A percentile compares a stretch with the other conserved stretches of the same genome.
phyloP scores from a whole-genome alignment of 2,329 filamentous ascomycete species.

The Penicillium griseofulvum region DNA sequence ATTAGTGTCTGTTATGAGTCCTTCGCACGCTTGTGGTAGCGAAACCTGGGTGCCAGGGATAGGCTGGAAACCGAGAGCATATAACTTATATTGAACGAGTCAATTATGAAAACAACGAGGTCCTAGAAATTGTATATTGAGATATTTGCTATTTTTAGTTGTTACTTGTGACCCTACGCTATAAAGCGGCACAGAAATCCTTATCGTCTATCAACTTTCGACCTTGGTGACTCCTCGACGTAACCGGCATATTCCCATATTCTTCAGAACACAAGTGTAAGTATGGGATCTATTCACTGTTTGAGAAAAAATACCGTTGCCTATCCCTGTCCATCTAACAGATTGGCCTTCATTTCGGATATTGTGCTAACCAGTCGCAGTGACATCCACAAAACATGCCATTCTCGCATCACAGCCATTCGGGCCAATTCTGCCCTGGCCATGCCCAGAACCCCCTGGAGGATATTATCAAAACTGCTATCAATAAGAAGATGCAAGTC shows the following conservation, averaged over 20 bases:
- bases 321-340: background rate
- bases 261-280: background rate
- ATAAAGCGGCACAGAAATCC: background rate
- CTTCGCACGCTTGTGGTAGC: background rate
- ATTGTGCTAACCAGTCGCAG: background rate
- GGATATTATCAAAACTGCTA: slow-evolving; percentile 75
- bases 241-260: background rate
- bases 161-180: background rate
- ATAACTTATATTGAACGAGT: background rate
- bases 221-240: background rate
- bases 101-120: background rate
- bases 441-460: slow-evolving; percentile 86
- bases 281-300: background rate
- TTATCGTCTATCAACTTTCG: slow-evolving; percentile 10
- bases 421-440: slow-evolving; percentile 89
- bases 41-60: background rate
- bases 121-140: background rate
- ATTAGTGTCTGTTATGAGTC: background rate
- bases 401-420: slow-evolving; percentile 97
- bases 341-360: background rate
- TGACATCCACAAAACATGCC: slow-evolving; percentile 61
- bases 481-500: slow-evolving; percentile 72
- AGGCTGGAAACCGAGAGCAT: background rate
- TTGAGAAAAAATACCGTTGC: background rate
- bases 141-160: background rate